Percentiles rank a stretch among this genome's conserved stretches.
Conservation (phyloP, 257 asterid species). For the Capsicum chinense region DNA sequence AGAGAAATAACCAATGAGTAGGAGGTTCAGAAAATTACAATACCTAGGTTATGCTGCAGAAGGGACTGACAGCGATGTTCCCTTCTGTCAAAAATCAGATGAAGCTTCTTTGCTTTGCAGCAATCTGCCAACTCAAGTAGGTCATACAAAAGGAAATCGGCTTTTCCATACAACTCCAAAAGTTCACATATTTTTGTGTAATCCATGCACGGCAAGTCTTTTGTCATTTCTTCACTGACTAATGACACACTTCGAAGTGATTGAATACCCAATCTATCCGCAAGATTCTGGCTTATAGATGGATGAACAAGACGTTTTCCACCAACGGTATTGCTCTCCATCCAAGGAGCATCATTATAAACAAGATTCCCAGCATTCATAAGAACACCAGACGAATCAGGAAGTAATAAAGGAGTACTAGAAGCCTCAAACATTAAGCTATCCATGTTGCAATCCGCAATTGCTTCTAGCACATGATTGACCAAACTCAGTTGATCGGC, state of each 20-base stretch:
- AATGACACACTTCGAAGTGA: conserved; percentile 87
- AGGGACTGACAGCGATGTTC: conserved; percentile 86
- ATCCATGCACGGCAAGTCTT: conserved; percentile 94
- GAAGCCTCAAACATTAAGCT: conserved; percentile 52
- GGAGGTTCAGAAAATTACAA: conserved; percentile 29
- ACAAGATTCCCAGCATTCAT: conserved; percentile 70
- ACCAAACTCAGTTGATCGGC: conserved; percentile 84
- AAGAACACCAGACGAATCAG: conserved; percentile 88
- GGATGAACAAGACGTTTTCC: conserved; percentile 87
- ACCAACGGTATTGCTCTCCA: conserved; percentile 63
- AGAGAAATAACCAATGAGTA: conserved; percentile 27
- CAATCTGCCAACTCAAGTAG: conserved; percentile 96
- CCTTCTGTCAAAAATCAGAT: conserved; percentile 88
- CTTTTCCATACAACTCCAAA: conserved; percentile 66
- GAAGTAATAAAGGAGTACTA: conserved; percentile 56
- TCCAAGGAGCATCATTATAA: conserved; percentile 97
- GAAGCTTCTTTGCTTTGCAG: conserved; percentile 90
- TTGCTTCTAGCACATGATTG: conserved; percentile 77
- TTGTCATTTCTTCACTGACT: conserved; percentile 84
- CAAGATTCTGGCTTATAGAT: conserved; percentile 72
- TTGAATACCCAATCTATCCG: conserved; percentile 80
- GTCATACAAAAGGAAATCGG: conserved; percentile 84
- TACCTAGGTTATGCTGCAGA: conserved; percentile 97
- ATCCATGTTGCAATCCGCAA: conserved; percentile 65
- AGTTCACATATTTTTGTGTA: conserved; percentile 78